These are phyloP conservation scores for Epichloe coenophiala DNA, from an alignment of 2,329 filamentous ascomycete species.

Conservation along the genomic window DNA sequence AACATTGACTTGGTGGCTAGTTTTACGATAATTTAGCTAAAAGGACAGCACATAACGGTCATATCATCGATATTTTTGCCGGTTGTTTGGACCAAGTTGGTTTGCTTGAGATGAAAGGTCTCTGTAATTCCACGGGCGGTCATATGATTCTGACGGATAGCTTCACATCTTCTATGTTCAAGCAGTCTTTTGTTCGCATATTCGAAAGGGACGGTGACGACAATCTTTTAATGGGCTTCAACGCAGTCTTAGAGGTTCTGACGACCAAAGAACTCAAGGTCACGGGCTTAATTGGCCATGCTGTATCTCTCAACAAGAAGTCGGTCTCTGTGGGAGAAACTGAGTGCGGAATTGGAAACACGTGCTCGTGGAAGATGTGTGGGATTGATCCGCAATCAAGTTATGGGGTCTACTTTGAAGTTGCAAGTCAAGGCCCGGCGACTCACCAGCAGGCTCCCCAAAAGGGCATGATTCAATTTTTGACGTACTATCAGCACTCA, in stretches of 20 bases:
- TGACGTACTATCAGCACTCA: constrained; percentile 97
- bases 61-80: constrained; percentile 95
- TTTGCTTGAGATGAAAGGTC: constrained; percentile 92
- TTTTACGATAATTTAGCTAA: constrained; percentile 95
- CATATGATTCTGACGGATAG: constrained; percentile 98
- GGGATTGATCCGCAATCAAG: constrained; percentile 88
- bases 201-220: constrained; percentile 96
- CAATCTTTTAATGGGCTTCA: constrained; percentile 95
- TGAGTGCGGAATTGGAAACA: constrained; percentile 96
- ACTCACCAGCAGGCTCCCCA: constrained; percentile 72
- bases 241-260: constrained; percentile 85
- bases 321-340: constrained; percentile 94
- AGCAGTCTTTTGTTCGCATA: constrained; percentile 91
- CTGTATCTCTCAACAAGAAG: constrained; percentile 95
- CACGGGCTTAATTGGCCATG: constrained; percentile 91
- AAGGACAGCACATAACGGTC: constrained; percentile 87
- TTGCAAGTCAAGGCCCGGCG: constrained; percentile 83
- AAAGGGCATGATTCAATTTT: constrained; percentile 93
- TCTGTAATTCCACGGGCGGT: constrained; percentile 90
- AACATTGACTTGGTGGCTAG: constrained; percentile 24
- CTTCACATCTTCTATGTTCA: constrained; percentile 98
- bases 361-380: constrained; percentile 99
- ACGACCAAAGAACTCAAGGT: constrained; percentile 98
- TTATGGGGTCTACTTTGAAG: constrained; percentile 95
- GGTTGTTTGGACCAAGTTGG: constrained; percentile 96